Base-by-base conservation (phyloP, 2,329 filamentous ascomycete genomes). In the Talaromyces sp. region DNA sequence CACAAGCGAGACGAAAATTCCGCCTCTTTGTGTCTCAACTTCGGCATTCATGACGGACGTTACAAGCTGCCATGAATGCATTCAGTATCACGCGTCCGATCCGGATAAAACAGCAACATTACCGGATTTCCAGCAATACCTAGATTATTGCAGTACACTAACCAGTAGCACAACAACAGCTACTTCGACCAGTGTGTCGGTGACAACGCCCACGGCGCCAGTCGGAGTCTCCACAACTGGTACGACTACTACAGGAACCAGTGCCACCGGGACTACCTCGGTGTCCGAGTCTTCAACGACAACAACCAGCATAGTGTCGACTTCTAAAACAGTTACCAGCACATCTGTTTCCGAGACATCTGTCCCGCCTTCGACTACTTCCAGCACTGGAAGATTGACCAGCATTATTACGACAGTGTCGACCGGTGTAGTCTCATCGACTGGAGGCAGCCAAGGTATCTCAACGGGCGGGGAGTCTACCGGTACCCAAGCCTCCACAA, bases 1-100 rank as follows among this genome's bases (percentile, higher is more conserved):
- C 0, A 75, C 83, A 60, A 65, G 62, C 0, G 64, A 75, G 1
- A 86, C 86, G 28, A 84, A 85, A 67, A 71, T 69, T 5, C 51
- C 57, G 0, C 27, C 25, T 1, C 60, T 70, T 3, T 70, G 69
- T 32, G 39, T 36, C 5, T 10, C 9, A 0, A 28, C 30, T 8
- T 69, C 68, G 2, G 47, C 61, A 1, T 69, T 69, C 17, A 47
- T 15, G 44, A 33, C 1, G 0, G 39, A 55, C n/a, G 27, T 64
- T 11, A 25, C 9, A 6, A 27, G 54, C n/a, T 64, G 62, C 32
- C 51, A 59, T 53, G 19, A 27, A 1, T 64, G 62, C 19, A 62
- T 62, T 47, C n/a, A 58, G 2, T 55, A 36, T 11, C 64, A 64
- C 42, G n/a, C 52, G 47, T 22, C 30, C 56, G n/a, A 44, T 25